Evolutionary conservation across 2,329 filamentous ascomycete genomes (phyloP), one percentile per base, ranked within the genome.

Genomic region (Alternaria brassicae): DNA sequence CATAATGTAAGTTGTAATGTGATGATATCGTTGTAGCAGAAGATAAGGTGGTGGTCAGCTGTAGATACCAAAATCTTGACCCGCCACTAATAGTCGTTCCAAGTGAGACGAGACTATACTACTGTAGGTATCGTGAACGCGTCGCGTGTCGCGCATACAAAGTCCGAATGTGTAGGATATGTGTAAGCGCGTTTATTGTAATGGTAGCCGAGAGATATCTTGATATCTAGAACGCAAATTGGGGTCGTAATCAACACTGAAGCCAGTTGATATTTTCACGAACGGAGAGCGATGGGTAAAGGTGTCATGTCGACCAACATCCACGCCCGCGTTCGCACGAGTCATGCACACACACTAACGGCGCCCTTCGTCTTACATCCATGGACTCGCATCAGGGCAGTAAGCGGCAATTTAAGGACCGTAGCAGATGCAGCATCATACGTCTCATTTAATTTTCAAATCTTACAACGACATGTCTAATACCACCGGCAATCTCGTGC

Each of bases 401-500:
- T 32, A 21, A 47, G 19, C 8, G 28, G 30, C 30, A 21, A 12
- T 47, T n/a, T 15, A 47, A n/a, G 21, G 23, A 15, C 17, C 12
- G 28, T 9, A 34, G 44, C 7, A 28, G 40, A 13, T 28, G 28
- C 44, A 47, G 28, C 44, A 47, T 47, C 17, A 32, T 19, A 47
- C 1, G 9, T 21, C 27, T 30, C 7, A 15, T 32, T 47, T 15
- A 47, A 19, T 17, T 17, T 21, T 15, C 27, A 15, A 15, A 9
- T 2, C 21, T 47, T 21, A 19, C 13, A 32, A 23, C 28, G 17
- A 7, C n/a, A 58, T 58, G 56, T 19, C 50, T 9, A 15, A 23
- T 13, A 13, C 19, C 8, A 17, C 17, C 13, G 12, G 3, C 32
- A 37, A 61, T 17, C 27, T 70, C 47, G 61, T 71, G 23, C 49